phyloP scores from a whole-genome alignment of 768 basidiomycete genomes.

The Trichaptum fuscoviolaceum region DNA sequence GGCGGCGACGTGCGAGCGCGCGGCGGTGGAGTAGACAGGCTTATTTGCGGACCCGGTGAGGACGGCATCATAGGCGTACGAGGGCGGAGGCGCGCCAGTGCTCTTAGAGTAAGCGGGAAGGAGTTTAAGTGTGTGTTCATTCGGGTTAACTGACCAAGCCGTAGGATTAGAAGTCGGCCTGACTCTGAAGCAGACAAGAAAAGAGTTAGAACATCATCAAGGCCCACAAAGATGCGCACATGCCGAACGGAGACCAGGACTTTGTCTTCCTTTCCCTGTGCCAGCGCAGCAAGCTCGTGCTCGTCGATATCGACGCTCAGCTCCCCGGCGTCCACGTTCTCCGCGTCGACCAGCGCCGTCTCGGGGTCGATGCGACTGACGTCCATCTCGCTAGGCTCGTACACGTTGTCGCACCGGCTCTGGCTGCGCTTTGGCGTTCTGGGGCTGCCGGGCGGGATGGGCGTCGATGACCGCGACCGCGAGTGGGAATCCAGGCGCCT shows the following conservation, averaged over 20 bases:
- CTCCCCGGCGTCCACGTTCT: slow-evolving; percentile 66
- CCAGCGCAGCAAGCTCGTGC: slow-evolving; percentile 38
- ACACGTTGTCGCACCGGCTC: slow-evolving; percentile 43
- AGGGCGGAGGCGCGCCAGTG: slow-evolving; percentile 31
- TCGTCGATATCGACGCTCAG: slow-evolving; percentile 67
- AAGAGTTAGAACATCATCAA: not conserved
- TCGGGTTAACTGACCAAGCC: slow-evolving; percentile 49
- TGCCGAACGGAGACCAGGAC: slow-evolving; percentile 83
- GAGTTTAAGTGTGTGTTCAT: slow-evolving; percentile 54
- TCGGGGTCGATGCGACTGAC: slow-evolving; percentile 71
- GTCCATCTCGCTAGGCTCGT: slow-evolving; percentile 62
- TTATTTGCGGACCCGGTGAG: slow-evolving; percentile 78
- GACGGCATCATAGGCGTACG: slow-evolving; percentile 70
- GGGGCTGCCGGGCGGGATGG: slow-evolving; percentile 28
- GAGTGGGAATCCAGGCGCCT: not conserved
- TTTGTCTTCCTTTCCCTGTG: slow-evolving; percentile 75
- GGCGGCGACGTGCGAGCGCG: slow-evolving; percentile 74
- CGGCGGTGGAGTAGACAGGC: slow-evolving; percentile 70
- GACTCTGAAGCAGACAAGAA: slow-evolving; percentile 39
- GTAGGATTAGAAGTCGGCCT: slow-evolving; percentile 49
- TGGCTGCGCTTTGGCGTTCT: slow-evolving; percentile 19
- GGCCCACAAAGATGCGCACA: slow-evolving; percentile 9
- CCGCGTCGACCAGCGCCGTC: slow-evolving; percentile 69
- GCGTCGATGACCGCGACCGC: slow-evolving; percentile 26
- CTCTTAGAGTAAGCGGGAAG: slow-evolving; percentile 50